phyloP scores from a whole-genome alignment of 306 rosid species.

The Chamaecrista fasciculata region DNA sequence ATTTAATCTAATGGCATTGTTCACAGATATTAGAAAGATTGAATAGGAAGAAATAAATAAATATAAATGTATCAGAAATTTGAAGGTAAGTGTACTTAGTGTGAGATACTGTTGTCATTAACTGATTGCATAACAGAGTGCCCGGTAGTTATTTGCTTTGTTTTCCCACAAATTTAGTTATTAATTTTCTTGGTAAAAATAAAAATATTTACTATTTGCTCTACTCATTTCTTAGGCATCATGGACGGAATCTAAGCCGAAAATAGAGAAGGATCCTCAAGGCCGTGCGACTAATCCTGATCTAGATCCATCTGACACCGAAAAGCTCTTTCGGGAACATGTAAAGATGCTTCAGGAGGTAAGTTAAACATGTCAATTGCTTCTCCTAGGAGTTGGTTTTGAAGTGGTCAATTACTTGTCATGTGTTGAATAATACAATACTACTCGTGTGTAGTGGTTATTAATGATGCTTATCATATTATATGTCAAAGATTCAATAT shows the following conservation, averaged over 20 bases:
- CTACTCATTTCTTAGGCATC: slow-evolving; percentile 61
- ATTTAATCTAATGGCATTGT: too few relatives aligned
- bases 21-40: background rate
- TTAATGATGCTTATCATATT: background rate
- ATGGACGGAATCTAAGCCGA: slow-evolving; percentile 83
- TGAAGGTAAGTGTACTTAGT: background rate
- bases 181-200: background rate
- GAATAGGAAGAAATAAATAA: background rate
- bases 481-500: background rate
- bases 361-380: slow-evolving; percentile 28
- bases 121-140: background rate
- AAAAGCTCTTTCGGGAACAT: slow-evolving; percentile 87
- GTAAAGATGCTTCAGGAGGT: slow-evolving; percentile 91
- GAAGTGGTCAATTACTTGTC: too few relatives aligned
- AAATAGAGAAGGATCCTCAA: slow-evolving; percentile 86
- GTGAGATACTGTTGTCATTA: background rate
- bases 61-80: background rate
- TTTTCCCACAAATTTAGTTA: slow-evolving; percentile 7
- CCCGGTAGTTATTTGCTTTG: background rate
- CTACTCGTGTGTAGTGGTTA: background rate
- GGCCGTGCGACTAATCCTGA: slow-evolving; percentile 81
- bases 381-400: background rate
- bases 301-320: slow-evolving; percentile 72
- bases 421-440: background rate
- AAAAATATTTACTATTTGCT: slow-evolving; percentile 1